A percentile compares a stretch with the other conserved stretches of the same genome.
Conservation (phyloP, 306 rosid genomes). For the Inga oerstediana region DNA sequence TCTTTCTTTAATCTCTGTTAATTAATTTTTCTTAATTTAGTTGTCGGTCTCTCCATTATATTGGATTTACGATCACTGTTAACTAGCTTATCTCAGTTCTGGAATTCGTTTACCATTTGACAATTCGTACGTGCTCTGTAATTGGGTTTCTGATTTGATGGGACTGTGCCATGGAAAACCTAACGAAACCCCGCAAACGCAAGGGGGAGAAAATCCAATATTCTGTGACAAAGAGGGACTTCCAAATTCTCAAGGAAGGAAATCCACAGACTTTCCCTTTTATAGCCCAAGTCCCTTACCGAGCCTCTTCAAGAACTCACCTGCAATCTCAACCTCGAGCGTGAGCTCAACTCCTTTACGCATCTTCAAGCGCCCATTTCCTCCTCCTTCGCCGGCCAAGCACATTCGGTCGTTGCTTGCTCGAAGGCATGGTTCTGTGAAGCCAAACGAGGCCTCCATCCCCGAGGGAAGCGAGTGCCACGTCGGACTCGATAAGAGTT, state of each 20-base stretch:
- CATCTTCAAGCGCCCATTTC: slow-evolving; percentile 57
- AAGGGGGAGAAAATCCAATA: slow-evolving; percentile 29
- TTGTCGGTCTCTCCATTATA: not conserved
- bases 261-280: slow-evolving; percentile 54
- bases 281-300: slow-evolving; percentile 71
- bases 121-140: not conserved
- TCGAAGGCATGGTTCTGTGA: slow-evolving; percentile 58
- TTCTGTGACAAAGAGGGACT: not conserved
- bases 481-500: slow-evolving; percentile 51
- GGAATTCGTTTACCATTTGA: not conserved
- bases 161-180: slow-evolving; percentile 55
- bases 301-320: slow-evolving; percentile 61
- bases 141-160: slow-evolving; percentile 38
- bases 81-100: slow-evolving; percentile 4
- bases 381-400: slow-evolving; percentile 74
- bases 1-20: slow-evolving; percentile 1
- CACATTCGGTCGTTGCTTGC: slow-evolving; percentile 67
- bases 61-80: not conserved
- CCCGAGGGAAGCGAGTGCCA: slow-evolving; percentile 68
- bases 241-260: slow-evolving; percentile 37
- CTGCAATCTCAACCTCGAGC: slow-evolving; percentile 61
- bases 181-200: slow-evolving; percentile 28
- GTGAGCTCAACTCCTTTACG: slow-evolving; percentile 58
- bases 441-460: slow-evolving; percentile 64
- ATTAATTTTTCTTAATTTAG: not conserved